Percentiles rank a stretch among this genome's conserved stretches.
These are phyloP conservation scores for Phytophthora pistaciae DNA, from an alignment of 352 stramenopile genomes.

Conservation along the genomic window DNA sequence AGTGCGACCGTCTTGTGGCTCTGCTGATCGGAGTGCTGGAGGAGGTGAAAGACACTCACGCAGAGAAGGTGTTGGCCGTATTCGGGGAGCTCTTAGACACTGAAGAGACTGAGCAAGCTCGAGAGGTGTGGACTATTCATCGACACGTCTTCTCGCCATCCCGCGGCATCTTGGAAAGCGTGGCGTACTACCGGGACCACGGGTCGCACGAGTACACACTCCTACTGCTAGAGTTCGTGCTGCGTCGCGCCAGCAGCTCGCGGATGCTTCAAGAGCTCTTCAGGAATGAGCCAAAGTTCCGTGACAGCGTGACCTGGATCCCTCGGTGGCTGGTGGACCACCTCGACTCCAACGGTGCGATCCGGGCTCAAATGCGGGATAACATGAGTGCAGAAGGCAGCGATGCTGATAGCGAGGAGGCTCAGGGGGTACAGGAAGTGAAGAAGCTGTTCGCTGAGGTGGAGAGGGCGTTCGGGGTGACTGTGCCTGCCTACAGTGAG, in stretches of 20 bases:
- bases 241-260: constrained; percentile 41
- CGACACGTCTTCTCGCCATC: constrained; percentile 66
- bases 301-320: constrained; percentile 54
- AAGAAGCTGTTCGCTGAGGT: constrained; percentile 25
- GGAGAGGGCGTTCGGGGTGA: constrained; percentile 30
- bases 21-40: constrained; percentile 69
- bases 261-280: constrained; percentile 52
- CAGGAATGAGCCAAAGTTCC: constrained; percentile 36
- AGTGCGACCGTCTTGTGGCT: constrained; percentile 60
- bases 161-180: constrained; percentile 63
- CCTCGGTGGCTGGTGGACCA: constrained; percentile 53
- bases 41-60: constrained; percentile 61
- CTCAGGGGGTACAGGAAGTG: constrained; percentile 6
- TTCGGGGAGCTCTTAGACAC: constrained; percentile 52
- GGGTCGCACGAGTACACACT: constrained; percentile 58
- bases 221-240: constrained; percentile 60
- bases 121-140: constrained; percentile 38
- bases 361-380: constrained; percentile 24
- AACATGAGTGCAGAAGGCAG: not conserved
- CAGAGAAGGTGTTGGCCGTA: constrained; percentile 53
- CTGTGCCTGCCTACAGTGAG: constrained; percentile 16
- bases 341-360: constrained; percentile 46
- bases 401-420: not conserved
- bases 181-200: constrained; percentile 72
- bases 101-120: constrained; percentile 9